phyloP scores from a whole-genome alignment of 2,329 filamentous ascomycete species.

The Hypoxylon sp. region DNA sequence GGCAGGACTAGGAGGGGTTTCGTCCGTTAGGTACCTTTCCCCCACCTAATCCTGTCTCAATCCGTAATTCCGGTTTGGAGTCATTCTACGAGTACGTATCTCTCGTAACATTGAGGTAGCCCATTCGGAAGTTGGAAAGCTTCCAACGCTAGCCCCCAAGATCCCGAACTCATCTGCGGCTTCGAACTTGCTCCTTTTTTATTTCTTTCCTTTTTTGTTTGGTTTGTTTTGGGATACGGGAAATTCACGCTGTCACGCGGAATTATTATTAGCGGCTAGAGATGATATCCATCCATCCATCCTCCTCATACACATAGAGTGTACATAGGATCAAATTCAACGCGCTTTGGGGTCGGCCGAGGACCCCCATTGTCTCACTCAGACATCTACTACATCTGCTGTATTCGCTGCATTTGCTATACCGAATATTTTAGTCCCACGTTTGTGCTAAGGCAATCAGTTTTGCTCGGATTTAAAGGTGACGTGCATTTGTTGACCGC shows the following conservation, averaged over 20 bases:
- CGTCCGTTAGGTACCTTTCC: slow-evolving; percentile 5
- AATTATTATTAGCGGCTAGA: slow-evolving; percentile 32
- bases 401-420: neutral
- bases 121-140: slow-evolving; percentile 14
- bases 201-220: slow-evolving; percentile 16
- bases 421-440: slow-evolving; percentile 2
- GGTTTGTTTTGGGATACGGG: slow-evolving; percentile 24
- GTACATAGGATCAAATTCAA: slow-evolving; percentile 37
- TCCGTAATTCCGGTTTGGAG: slow-evolving; percentile 27
- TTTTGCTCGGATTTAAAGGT: slow-evolving; percentile 1
- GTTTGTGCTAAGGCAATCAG: neutral
- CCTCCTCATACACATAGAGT: slow-evolving; percentile 26
- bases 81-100: slow-evolving; percentile 15
- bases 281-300: slow-evolving; percentile 35
- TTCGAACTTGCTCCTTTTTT: slow-evolving; percentile 13
- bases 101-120: neutral
- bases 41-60: slow-evolving; percentile 13
- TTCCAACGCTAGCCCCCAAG: neutral
- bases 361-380: slow-evolving; percentile 17
- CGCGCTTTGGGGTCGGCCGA: slow-evolving; percentile 22
- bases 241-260: slow-evolving; percentile 15
- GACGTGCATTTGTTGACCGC: slow-evolving; percentile 3
- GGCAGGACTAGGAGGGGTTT: slow-evolving; percentile 26
- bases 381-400: neutral
- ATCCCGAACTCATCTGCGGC: slow-evolving; percentile 6